Conservation (phyloP, 2,329 filamentous ascomycete species). For the Clonostachys chloroleuca region DNA sequence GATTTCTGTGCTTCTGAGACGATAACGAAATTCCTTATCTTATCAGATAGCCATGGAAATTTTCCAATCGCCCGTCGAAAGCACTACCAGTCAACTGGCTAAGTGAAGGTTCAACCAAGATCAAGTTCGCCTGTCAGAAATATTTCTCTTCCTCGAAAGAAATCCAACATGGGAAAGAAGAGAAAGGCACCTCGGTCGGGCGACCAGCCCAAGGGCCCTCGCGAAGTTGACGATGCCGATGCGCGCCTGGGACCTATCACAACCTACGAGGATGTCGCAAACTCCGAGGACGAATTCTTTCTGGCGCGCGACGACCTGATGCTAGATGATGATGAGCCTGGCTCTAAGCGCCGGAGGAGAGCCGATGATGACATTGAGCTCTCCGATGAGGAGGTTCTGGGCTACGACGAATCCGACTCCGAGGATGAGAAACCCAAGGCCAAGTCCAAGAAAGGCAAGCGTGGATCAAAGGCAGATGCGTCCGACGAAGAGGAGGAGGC, state of each 20-base stretch:
- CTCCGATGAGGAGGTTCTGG: constrained; percentile 60
- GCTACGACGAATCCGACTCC: constrained; percentile 31
- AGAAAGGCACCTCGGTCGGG: constrained; percentile 62
- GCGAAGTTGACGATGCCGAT: constrained; percentile 50
- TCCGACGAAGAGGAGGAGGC: constrained; percentile 50
- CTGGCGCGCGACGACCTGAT: constrained; percentile 81
- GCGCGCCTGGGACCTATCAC: constrained; percentile 57
- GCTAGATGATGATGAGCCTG: constrained; percentile 78
- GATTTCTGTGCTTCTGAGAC: too few relatives aligned
- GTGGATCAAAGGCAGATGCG: constrained; percentile 23
- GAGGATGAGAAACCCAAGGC: constrained; percentile 25
- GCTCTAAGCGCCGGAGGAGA: constrained; percentile 72
- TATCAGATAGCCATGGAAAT: background rate
- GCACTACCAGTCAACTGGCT: too few relatives aligned
- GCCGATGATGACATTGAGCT: constrained; percentile 64
- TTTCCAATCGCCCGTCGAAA: background rate
- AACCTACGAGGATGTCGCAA: constrained; percentile 79
- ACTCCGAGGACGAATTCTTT: constrained; percentile 93
- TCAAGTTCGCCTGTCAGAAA: background rate
- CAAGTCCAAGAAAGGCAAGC: constrained; percentile 26
- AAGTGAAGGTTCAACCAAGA: too few relatives aligned
- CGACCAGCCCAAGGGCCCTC: constrained; percentile 41
- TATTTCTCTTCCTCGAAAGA: background rate
- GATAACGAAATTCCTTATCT: background rate
- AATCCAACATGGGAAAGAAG: constrained; percentile 53